Evolutionary conservation across 495 filamentous ascomycete species (phyloP), one percentile per base, ranked within the genome.

Genomic region (Aspergillus affinis): DNA sequence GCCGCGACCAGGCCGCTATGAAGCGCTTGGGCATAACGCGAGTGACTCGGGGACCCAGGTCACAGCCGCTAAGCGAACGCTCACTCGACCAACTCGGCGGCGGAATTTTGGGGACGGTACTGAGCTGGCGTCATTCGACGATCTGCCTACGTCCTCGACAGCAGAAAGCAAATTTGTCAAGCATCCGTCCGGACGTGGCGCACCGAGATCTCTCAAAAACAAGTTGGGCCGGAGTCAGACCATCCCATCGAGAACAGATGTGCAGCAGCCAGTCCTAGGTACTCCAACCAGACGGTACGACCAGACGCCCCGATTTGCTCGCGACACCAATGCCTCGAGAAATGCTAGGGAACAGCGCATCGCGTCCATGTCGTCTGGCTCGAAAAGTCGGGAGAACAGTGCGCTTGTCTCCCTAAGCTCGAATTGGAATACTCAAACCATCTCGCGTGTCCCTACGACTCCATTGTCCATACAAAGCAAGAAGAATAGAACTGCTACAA

Each of bases 41-140:
- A 74, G 77, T 53, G 68, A 76, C 10, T 59, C 80, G 23, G 82
- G 88, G 64, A 83, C 65, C n/a, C 27, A 64, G 9, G 59, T 60
- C 32, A 48, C 83, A 27, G 75, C 82, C 23, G 72, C 80, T 2
- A 90, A 90, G 70, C 80, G 82, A 46, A 86, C 86, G 26, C 74
- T 97, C 46, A 90, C 82, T 60, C 86, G 88, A 69, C 93, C 92
- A 4, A 84, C 85, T 27, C 83, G 85, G 45, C 81, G 85, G 57
- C 85, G 88, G 30, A 86, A 91, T 66, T 98, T 93, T 75, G 94
- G 94, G 5, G 91, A 97, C 73, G 94, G 94, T 20, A 90, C 84
- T 45, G 94, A 98, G 71, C 76, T 98, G 29, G 93, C 97, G 59
- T 84, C 82, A 13, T 98, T 98, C 70, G 94, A 98, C 65, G 94